These are phyloP conservation scores for Syzygium aqueum DNA, from an alignment of 345 rosid genomes.

Conservation along the genomic window DNA sequence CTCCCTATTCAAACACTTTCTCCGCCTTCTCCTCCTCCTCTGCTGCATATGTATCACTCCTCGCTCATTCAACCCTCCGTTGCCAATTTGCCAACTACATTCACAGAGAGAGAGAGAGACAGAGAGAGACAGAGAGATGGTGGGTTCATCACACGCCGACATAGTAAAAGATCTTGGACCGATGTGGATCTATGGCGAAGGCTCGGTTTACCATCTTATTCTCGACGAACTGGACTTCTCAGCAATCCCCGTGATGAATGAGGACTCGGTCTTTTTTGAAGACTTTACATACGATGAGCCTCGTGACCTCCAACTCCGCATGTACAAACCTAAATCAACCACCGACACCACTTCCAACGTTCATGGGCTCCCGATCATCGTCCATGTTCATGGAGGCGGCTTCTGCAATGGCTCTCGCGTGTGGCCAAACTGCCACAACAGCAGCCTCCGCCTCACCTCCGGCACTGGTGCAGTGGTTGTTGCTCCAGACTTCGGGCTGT, in stretches of 20 bases:
- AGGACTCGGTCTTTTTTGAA: neutral
- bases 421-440: neutral
- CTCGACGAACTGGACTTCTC: neutral
- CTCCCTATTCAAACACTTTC: neutral
- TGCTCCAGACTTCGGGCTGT: neutral
- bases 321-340: neutral
- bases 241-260: neutral
- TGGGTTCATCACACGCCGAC: neutral
- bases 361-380: neutral
- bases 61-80: neutral
- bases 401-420: neutral
- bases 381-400: neutral
- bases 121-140: neutral
- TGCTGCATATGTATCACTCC: neutral
- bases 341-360: neutral
- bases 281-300: neutral
- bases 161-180: neutral
- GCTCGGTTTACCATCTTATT: neutral
- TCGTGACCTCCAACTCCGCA: neutral
- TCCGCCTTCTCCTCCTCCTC: neutral
- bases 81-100: too few relatives aligned
- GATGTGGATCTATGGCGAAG: neutral
- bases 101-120: neutral
- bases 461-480: neutral
- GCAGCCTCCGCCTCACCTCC: neutral